A percentile compares a stretch with the other conserved stretches of the same genome.
Evolutionary conservation across 1,139 yeast species (phyloP).

Genomic region (Debaryomycetaceae sp.): DNA sequence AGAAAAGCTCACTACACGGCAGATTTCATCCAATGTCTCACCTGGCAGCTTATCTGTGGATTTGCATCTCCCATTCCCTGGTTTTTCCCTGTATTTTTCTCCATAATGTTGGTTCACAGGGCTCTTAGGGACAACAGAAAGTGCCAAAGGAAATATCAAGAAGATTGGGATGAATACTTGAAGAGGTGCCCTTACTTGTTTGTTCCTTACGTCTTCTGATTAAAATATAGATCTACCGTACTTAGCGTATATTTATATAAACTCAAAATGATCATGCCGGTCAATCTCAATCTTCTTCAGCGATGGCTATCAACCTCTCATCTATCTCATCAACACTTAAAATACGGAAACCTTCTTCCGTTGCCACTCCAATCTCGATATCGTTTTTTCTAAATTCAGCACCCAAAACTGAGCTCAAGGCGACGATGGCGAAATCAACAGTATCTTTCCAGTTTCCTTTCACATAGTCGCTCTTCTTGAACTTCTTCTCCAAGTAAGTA

Average conservation of each 20-base stretch:
- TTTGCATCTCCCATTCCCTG: conserved; percentile 85
- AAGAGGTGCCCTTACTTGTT: conserved; percentile 89
- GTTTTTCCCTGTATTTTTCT: conserved; percentile 92
- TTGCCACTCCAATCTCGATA: conserved; percentile 88
- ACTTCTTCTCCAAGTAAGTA: conserved; percentile 86
- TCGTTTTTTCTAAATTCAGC: conserved; percentile 93
- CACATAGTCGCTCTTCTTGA: conserved; percentile 68
- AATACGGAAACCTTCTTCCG: conserved; percentile 62
- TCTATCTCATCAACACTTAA: conserved; percentile 86
- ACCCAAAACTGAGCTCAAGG: conserved; percentile 81
- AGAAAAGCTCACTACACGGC: conserved; percentile 96
- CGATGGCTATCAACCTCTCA: conserved; percentile 87
- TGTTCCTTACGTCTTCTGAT: conserved; percentile 77
- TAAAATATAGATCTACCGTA: neutral
- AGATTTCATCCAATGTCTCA: conserved; percentile 79
- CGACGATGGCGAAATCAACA: conserved; percentile 84
- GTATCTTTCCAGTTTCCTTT: conserved; percentile 88
- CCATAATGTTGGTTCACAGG: conserved; percentile 82
- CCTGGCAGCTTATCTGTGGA: conserved; percentile 94
- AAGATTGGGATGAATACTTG: conserved; percentile 85
- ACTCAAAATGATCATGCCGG: neutral
- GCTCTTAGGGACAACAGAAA: conserved; percentile 82
- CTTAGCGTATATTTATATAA: neutral
- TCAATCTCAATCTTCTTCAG: conserved; percentile 78
- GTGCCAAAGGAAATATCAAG: conserved; percentile 84